Evolutionary conservation across 306 rosid species (phyloP).

Genomic region (Astragalus membranaceus): DNA sequence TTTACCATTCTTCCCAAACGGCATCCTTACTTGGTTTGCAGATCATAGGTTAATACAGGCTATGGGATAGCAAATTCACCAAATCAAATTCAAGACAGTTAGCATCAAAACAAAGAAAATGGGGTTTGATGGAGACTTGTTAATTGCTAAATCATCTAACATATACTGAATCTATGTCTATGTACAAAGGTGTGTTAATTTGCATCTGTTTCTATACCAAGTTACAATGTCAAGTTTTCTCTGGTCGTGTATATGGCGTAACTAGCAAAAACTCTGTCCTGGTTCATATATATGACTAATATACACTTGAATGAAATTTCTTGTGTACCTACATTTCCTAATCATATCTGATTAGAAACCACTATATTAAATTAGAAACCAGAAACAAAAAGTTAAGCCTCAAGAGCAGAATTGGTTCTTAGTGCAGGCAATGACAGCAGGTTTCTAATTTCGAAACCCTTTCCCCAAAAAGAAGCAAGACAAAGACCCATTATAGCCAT

Average conservation of each 20-base stretch:
- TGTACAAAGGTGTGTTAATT: neutral
- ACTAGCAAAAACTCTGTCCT: constrained; percentile 12
- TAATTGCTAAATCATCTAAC: neutral
- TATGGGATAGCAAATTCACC: neutral
- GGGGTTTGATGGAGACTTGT: too few relatives aligned
- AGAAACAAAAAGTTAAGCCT: constrained; percentile 24
- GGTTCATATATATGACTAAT: constrained; percentile 8
- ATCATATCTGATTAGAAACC: neutral
- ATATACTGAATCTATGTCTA: neutral
- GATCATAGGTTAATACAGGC: neutral
- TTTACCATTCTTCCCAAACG: neutral
- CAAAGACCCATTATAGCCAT: constrained; percentile 97
- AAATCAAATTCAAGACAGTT: neutral
- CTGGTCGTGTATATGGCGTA: neutral
- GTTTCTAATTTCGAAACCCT: constrained; percentile 61
- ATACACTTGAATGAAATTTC: constrained; percentile 17
- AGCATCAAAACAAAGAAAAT: neutral
- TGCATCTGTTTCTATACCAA: neutral
- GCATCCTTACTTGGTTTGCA: neutral
- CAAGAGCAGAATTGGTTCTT: constrained; percentile 35
- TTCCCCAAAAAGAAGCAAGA: constrained; percentile 95
- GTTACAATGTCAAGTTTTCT: neutral
- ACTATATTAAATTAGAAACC: neutral
- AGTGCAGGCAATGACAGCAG: constrained; percentile 34
- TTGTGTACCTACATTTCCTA: constrained; percentile 19